phyloP scores from a whole-genome alignment of 2,329 filamentous ascomycete species.

The Monosporascus sp. region DNA sequence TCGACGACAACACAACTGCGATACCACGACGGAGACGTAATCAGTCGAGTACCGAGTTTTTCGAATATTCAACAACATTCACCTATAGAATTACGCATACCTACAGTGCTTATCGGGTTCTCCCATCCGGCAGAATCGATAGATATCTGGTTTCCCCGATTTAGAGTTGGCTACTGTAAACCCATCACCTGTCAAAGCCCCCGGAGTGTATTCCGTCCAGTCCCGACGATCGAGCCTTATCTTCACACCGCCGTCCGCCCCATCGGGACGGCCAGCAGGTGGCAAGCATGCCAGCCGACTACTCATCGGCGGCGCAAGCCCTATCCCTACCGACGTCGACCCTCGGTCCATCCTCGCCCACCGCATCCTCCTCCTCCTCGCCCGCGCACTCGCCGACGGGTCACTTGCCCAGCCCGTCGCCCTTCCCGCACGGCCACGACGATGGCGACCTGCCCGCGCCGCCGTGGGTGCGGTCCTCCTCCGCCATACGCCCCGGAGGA shows the following conservation, averaged over 20 bases:
- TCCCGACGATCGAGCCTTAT: not conserved
- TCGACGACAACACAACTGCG: no score
- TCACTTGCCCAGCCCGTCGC: constrained; percentile 22
- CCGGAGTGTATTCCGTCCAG: no score
- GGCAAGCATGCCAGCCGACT: constrained; percentile 45
- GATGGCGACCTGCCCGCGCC: constrained; percentile 2
- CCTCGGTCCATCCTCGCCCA: constrained; percentile 18
- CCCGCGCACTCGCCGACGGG: constrained; percentile 22
- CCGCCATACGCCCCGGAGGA: not conserved
- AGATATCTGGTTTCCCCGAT: no score
- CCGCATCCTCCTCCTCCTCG: constrained; percentile 21
- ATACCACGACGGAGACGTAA: no score
- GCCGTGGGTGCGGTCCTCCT: not conserved
- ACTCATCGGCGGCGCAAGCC: constrained; percentile 43
- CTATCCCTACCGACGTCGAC: constrained; percentile 39
- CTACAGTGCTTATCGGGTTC: no score
- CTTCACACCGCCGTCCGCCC: not conserved
- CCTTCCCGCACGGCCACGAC: constrained; percentile 16
- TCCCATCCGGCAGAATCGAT: no score
- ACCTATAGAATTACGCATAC: no score
- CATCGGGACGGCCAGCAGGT: not conserved
- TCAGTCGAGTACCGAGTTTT: no score
- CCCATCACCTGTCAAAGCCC: no score
- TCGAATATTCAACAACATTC: no score
- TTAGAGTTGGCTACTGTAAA: no score